Conservation (phyloP, 306 rosid genomes). For the Hylodesmum podocarpum region DNA sequence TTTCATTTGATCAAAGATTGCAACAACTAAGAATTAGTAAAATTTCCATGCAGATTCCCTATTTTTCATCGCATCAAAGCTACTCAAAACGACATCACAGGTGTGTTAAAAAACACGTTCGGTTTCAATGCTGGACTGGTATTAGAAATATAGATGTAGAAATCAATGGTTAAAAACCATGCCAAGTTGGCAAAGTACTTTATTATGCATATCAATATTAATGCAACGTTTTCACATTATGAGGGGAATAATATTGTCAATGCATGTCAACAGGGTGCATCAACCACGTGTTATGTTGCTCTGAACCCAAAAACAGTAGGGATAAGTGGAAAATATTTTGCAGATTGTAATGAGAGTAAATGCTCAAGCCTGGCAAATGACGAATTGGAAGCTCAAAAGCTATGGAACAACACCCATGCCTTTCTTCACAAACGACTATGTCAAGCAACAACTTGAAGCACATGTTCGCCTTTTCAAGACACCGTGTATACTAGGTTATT, state of each 20-base stretch:
- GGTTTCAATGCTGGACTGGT: background rate
- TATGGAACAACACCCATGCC: slow-evolving; percentile 69
- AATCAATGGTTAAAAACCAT: background rate
- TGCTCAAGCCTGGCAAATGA: slow-evolving; percentile 81
- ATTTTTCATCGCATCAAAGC: slow-evolving; percentile 88
- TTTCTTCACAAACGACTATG: slow-evolving; percentile 55
- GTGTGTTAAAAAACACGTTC: slow-evolving; percentile 34
- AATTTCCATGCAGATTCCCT: slow-evolving; percentile 69
- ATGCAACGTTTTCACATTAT: background rate
- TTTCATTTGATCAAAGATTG: slow-evolving; percentile 8
- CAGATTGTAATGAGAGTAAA: slow-evolving; percentile 78
- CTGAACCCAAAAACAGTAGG: slow-evolving; percentile 70
- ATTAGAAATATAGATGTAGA: background rate
- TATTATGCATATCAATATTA: background rate
- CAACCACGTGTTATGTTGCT: slow-evolving; percentile 87
- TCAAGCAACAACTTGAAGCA: slow-evolving; percentile 43
- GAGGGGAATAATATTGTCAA: background rate
- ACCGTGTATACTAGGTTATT: slow-evolving; percentile 36
- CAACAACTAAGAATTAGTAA: slow-evolving; percentile 1
- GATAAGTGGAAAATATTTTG: slow-evolving; percentile 70
- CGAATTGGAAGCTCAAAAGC: slow-evolving; percentile 68
- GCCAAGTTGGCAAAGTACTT: background rate
- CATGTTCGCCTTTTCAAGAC: background rate
- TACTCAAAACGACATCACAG: slow-evolving; percentile 82
- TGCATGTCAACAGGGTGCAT: slow-evolving; percentile 64